Conservation (phyloP, 805 yeast genomes). For the Candida hispaniensis region DNA sequence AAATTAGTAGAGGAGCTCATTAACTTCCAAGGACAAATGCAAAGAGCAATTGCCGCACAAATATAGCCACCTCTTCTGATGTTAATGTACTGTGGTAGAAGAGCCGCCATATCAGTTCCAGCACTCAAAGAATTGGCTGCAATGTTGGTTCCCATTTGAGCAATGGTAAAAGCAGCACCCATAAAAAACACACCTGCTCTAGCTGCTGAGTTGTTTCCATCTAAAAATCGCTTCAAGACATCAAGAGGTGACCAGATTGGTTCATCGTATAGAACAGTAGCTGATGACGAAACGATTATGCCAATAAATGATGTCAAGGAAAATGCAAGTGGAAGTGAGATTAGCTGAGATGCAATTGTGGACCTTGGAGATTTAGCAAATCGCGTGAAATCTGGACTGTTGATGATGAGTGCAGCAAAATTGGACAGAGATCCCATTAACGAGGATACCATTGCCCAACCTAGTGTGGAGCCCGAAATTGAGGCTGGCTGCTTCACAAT, state of each 20-base stretch:
- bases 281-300: conserved; percentile 72
- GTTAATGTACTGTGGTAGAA: conserved; percentile 37
- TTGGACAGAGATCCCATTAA: conserved; percentile 75
- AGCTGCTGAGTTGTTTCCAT: conserved; percentile 36
- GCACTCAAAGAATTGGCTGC: conserved; percentile 42
- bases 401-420: conserved; percentile 79
- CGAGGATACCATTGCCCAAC: conserved; percentile 74
- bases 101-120: conserved; percentile 43
- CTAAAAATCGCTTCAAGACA: conserved; percentile 54
- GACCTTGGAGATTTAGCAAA: conserved; percentile 51
- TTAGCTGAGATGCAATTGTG: conserved; percentile 44
- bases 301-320: conserved; percentile 78
- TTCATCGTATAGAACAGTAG: conserved; percentile 52
- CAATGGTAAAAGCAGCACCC: conserved; percentile 57
- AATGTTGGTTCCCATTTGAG: conserved; percentile 70
- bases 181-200: conserved; percentile 75
- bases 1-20: conserved; percentile 58
- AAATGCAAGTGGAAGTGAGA: conserved; percentile 67
- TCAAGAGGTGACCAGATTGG: conserved; percentile 81
- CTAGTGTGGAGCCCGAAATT: conserved; percentile 50
- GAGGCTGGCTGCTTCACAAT: conserved; percentile 47
- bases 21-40: conserved; percentile 78
- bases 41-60: conserved; percentile 60
- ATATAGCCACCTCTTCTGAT: conserved; percentile 74
- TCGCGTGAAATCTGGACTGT: conserved; percentile 84